A percentile compares a stretch with the other conserved stretches of the same genome.
Evolutionary conservation across 257 asterid species (phyloP).

Genomic region (Hygrophila difformis): DNA sequence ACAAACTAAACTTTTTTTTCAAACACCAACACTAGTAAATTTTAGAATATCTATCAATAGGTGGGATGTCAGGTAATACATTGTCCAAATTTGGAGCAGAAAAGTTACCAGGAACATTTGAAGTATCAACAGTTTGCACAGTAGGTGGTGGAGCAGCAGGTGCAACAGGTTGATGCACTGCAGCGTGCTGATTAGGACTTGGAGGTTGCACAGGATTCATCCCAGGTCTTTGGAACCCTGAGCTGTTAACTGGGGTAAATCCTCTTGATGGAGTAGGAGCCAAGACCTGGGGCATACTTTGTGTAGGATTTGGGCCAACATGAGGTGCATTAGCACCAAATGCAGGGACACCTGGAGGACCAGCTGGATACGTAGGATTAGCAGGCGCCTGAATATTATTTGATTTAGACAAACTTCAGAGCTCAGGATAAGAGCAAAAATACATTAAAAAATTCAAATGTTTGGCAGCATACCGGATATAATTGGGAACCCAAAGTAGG

Average conservation of each 20-base stretch:
- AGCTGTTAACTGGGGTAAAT: conserved; percentile 50
- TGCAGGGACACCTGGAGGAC: conserved; percentile 44
- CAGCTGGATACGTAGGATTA: conserved; percentile 54
- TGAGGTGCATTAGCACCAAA: conserved; percentile 45
- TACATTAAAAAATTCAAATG: conserved; percentile 2
- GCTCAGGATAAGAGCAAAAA: background rate
- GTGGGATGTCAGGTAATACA: too few species aligned
- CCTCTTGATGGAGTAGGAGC: conserved; percentile 56
- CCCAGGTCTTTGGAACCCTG: conserved; percentile 66
- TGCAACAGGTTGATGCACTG: conserved; percentile 48
- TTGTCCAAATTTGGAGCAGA: conserved; percentile 1
- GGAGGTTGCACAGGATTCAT: conserved; percentile 62
- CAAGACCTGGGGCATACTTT: conserved; percentile 47
- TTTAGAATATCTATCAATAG: too few species aligned
- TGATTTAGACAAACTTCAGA: conserved; percentile 22
- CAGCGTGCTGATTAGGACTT: conserved; percentile 56
- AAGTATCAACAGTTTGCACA: conserved; percentile 90
- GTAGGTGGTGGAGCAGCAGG: conserved; percentile 96
- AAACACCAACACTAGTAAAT: too few species aligned
- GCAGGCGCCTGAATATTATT: conserved; percentile 35
- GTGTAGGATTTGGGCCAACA: conserved; percentile 47
- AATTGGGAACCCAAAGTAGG: conserved; percentile 71
- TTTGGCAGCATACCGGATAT: conserved; percentile 58
- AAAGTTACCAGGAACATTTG: conserved; percentile 82
- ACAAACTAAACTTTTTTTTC: too few species aligned